Evolutionary conservation across 768 basidiomycete genomes (phyloP), one percentile per base, ranked within the genome.

Genomic region (Mycena epipterygia): DNA sequence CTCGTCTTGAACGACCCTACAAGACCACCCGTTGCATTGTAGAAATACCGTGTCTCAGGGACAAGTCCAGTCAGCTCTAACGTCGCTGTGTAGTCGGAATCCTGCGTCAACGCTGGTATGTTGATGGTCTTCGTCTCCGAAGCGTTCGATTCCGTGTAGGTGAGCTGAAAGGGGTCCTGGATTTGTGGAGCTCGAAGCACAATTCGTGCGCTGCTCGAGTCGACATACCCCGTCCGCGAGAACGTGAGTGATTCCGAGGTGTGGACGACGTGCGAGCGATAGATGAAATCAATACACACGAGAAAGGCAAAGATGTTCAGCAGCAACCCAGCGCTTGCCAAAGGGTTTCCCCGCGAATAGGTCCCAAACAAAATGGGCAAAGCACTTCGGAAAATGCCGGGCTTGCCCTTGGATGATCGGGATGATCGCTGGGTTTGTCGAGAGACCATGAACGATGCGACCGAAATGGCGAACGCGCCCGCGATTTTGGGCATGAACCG

Each of bases 231-330:
- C 39, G 51, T 64, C 25, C 62, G 49, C 39, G 62, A 64, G 29
- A 64, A 64, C 17, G 51, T 27, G 25, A 64, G 62, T n/a, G 62
- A 64, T 25, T 64, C 35, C 8, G 51, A 52, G 14, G 19, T 25
- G n/a, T 64, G 62, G 19, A 64, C 39, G 39, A 64, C n/a, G 41
- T 53, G 62, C 29, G 51, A 33, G 37, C 62, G 62, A 32, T 72
- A 48, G 17, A 49, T 37, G 59, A 46, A 55, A 37, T 72, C 52
- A 35, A 58, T 25, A 55, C 66, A 63, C 48, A 61, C 55, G 21
- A 72, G 48, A 37, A 64, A 53, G 44, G 71, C 51, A 52, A 68
- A 35, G 42, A 33, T 17, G 42, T 72, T 48, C 27, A 64, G 23
- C 27, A 64, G 39, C 16, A 64, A 25, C n/a, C 62, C 62, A 25